These are phyloP conservation scores for Capsella rubella DNA, from an alignment of 441 rosid genomes.

Conservation along the genomic window DNA sequence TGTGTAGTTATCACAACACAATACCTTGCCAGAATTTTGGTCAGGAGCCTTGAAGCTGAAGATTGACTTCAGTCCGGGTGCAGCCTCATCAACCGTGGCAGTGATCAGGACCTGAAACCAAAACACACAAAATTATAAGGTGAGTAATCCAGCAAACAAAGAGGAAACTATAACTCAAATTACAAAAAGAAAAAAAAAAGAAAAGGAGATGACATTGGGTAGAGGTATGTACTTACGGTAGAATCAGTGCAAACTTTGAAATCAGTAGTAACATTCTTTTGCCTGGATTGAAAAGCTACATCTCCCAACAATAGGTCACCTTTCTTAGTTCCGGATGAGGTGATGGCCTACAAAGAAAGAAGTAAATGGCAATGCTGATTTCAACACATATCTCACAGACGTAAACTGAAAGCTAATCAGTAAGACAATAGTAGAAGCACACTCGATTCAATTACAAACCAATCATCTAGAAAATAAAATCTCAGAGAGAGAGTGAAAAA, in stretches of 20 bases:
- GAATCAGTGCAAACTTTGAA: conserved; percentile 82
- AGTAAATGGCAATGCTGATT: conserved; percentile 49
- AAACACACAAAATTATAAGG: conserved; percentile 7
- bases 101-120: conserved; percentile 72
- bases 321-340: conserved; percentile 78
- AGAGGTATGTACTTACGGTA: conserved; percentile 56
- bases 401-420: background rate
- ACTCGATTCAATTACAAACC: no score
- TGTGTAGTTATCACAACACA: background rate
- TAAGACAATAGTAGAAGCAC: background rate
- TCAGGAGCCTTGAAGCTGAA: conserved; percentile 83
- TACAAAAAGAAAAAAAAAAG: background rate
- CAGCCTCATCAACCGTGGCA: conserved; percentile 78
- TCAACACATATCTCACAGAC: background rate
- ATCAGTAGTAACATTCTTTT: conserved; percentile 82
- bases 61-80: conserved; percentile 86
- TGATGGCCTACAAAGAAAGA: conserved; percentile 64
- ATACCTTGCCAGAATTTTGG: conserved; percentile 93
- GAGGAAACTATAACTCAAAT: background rate
- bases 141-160: background rate
- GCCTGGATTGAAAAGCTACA: conserved; percentile 74
- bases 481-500: no score
- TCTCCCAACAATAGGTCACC: conserved; percentile 80
- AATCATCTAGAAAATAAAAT: no score
- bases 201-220: background rate